Evolutionary conservation across 208 protist species (phyloP).

Genomic region (Angomonas deanei): DNA sequence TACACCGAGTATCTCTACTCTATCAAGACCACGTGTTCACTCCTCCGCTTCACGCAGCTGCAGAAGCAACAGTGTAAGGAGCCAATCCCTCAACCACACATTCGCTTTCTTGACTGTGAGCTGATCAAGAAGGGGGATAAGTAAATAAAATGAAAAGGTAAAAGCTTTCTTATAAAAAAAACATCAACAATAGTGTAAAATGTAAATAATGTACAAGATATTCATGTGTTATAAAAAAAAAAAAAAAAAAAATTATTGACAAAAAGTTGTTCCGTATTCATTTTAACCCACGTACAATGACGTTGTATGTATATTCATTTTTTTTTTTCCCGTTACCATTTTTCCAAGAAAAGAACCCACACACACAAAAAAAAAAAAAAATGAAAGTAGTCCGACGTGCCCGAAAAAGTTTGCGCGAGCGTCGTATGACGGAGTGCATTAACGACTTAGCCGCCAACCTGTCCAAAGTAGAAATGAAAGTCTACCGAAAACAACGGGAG

Average conservation of each 20-base stretch:
- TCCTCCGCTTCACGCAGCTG: constrained; percentile 38
- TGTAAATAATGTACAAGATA: no score
- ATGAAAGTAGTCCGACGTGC: constrained; percentile 87
- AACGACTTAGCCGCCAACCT: constrained; percentile 78
- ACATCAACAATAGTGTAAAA: no score
- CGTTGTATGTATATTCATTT: background rate
- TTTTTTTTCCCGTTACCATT: background rate
- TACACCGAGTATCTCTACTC: constrained; percentile 79
- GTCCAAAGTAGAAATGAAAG: constrained; percentile 77
- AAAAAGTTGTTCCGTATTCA: background rate
- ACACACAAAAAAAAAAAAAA: constrained; percentile 5
- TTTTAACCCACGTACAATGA: background rate
- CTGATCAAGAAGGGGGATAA: constrained; percentile 14
- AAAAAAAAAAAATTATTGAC: constrained; percentile 3
- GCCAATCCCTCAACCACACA: constrained; percentile 56
- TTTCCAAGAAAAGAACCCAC: background rate
- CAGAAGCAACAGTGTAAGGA: constrained; percentile 47
- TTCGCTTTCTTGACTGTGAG: constrained; percentile 56
- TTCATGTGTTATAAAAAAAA: no score
- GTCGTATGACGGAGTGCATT: constrained; percentile 84
- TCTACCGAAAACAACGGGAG: constrained; percentile 57
- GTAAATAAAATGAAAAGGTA: constrained; percentile 9
- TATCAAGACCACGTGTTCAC: constrained; percentile 54
- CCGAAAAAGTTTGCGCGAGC: constrained; percentile 82
- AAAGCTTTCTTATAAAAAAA: background rate